These are phyloP conservation scores for Aspergillus homomorphus DNA, from an alignment of 495 filamentous ascomycete species.

Conservation along the genomic window DNA sequence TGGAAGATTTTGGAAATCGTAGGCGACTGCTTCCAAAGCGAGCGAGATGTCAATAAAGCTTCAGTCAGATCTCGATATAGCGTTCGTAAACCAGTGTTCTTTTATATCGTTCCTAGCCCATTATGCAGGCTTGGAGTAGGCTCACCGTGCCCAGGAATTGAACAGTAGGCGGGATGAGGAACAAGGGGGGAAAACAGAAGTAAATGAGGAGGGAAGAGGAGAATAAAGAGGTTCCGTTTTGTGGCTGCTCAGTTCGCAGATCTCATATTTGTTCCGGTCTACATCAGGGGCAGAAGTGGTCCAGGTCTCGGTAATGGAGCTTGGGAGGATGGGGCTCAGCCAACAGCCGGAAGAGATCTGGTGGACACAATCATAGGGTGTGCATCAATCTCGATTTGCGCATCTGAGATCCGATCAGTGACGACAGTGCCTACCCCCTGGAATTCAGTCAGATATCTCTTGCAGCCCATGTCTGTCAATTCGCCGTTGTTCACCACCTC, in stretches of 20 bases:
- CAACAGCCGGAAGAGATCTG: slow-evolving; percentile 11
- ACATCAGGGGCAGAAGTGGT: slow-evolving; percentile 16
- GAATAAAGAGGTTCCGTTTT: slow-evolving; percentile 5
- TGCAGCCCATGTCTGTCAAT: not conserved
- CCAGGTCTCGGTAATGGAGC: slow-evolving; percentile 13
- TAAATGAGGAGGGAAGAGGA: not conserved
- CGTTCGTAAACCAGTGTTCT: not conserved
- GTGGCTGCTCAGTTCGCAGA: slow-evolving; percentile 18
- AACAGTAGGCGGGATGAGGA: not conserved
- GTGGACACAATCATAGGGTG: not conserved
- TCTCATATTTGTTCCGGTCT: slow-evolving; percentile 16
- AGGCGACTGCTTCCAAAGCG: not conserved
- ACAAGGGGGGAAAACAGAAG: slow-evolving; percentile 2
- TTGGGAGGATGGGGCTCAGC: slow-evolving; percentile 15
- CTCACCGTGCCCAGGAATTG: not conserved
- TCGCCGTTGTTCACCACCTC: too few relatives aligned
- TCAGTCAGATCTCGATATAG: not conserved
- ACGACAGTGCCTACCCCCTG: too few relatives aligned
- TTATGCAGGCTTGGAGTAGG: not conserved
- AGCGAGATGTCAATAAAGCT: not conserved
- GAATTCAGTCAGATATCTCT: not conserved
- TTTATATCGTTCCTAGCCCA: not conserved
- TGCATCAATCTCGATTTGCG: slow-evolving; percentile 1
- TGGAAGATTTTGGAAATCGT: not conserved
- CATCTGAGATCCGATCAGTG: not conserved